These are phyloP conservation scores for Poronia punctata DNA, from an alignment of 495 filamentous ascomycete genomes.

Conservation along the genomic window DNA sequence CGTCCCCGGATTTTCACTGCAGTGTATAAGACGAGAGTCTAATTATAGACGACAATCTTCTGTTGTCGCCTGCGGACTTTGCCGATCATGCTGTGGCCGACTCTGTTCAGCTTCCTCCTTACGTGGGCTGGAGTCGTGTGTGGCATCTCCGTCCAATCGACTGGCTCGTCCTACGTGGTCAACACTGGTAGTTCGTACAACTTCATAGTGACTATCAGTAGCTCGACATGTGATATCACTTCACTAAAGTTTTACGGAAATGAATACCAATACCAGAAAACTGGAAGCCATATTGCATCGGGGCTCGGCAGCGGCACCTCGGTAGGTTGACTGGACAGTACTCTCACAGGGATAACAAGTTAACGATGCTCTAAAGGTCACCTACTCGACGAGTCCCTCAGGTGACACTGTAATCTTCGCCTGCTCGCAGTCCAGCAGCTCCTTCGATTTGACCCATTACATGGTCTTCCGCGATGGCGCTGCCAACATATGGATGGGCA, in stretches of 20 bases:
- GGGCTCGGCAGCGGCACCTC: constrained; percentile 40
- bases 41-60: background rate
- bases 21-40: too few relatives aligned
- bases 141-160: constrained; percentile 26
- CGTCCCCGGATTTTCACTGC: too few relatives aligned
- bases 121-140: constrained; percentile 16
- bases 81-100: constrained; percentile 10
- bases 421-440: constrained; percentile 30
- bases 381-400: constrained; percentile 7
- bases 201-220: constrained; percentile 42
- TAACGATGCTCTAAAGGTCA: constrained; percentile 1
- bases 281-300: constrained; percentile 48
- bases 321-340: constrained; percentile 29
- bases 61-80: background rate
- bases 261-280: constrained; percentile 41
- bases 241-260: constrained; percentile 43
- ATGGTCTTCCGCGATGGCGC: constrained; percentile 45
- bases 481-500: constrained; percentile 51
- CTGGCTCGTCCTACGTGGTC: constrained; percentile 30
- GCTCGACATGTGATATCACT: constrained; percentile 46
- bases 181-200: constrained; percentile 38
- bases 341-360: constrained; percentile 8
- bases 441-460: constrained; percentile 46
- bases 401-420: constrained; percentile 46
- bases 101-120: constrained; percentile 12